These are phyloP conservation scores for Pleoardoris graminearum DNA, from an alignment of 2,329 filamentous ascomycete species.

Conservation along the genomic window DNA sequence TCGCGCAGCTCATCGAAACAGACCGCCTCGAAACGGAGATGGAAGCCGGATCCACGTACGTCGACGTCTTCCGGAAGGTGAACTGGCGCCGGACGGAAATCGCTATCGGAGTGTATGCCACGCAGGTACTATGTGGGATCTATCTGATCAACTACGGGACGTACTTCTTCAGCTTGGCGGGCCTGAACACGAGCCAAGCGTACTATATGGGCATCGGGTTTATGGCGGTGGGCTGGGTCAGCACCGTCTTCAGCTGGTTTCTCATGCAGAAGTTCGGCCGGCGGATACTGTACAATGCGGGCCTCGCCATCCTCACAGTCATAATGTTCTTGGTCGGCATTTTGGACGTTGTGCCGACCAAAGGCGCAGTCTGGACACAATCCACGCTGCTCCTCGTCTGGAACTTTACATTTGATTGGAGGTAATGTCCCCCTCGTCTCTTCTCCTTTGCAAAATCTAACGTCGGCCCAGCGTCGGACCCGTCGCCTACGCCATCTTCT, in stretches of 20 bases:
- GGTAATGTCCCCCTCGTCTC: conserved; percentile 9
- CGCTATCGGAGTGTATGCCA: conserved; percentile 53
- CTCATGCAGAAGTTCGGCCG: conserved; percentile 78
- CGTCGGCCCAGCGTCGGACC: conserved; percentile 72
- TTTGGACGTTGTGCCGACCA: conserved; percentile 61
- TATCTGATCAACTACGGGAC: conserved; percentile 49
- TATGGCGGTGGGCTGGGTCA: conserved; percentile 68
- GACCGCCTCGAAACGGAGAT: conserved; percentile 67
- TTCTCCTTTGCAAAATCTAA: background rate
- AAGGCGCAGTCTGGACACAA: conserved; percentile 47
- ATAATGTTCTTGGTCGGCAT: conserved; percentile 80
- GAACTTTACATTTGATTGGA: conserved; percentile 71
- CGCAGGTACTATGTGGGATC: conserved; percentile 49
- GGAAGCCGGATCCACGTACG: conserved; percentile 67
- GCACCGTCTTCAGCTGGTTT: conserved; percentile 76
- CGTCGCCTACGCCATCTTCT: conserved; percentile 83
- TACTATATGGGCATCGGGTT: conserved; percentile 55
- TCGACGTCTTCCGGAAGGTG: conserved; percentile 77
- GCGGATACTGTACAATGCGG: conserved; percentile 70
- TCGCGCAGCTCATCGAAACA: conserved; percentile 87
- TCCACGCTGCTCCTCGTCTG: conserved; percentile 39
- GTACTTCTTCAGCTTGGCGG: conserved; percentile 50
- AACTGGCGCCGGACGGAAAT: conserved; percentile 76
- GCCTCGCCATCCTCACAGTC: conserved; percentile 56
- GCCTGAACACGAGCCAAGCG: conserved; percentile 41